These are phyloP conservation scores for Neofusicoccum laricinum DNA, from an alignment of 2,329 filamentous ascomycete genomes.

Conservation along the genomic window DNA sequence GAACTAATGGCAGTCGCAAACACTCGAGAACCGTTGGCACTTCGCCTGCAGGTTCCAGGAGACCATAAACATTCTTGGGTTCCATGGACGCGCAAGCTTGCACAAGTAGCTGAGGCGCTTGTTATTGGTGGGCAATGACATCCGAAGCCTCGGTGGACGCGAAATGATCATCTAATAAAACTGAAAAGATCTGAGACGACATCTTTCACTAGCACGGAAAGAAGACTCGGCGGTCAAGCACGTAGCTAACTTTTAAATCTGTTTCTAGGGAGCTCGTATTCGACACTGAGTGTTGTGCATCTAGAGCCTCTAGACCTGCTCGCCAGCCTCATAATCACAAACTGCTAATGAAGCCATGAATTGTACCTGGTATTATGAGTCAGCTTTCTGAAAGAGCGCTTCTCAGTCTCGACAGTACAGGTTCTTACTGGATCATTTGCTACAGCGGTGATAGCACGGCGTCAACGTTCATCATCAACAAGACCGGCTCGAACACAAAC, in stretches of 20 bases:
- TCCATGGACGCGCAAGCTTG: background rate
- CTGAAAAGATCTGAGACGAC: conserved; percentile 19
- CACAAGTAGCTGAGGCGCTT: background rate
- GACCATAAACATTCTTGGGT: background rate
- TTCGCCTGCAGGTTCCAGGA: background rate
- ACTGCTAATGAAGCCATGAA: background rate
- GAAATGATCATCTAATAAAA: conserved; percentile 12
- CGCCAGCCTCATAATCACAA: background rate
- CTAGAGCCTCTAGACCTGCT: background rate
- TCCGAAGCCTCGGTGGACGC: background rate
- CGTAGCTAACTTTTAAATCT: background rate
- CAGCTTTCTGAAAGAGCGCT: background rate
- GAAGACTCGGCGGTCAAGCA: background rate
- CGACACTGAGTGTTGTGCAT: background rate
- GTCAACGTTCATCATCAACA: background rate
- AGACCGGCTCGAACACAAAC: background rate
- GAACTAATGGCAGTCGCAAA: conserved; percentile 15
- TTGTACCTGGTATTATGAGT: background rate
- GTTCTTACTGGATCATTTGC: background rate
- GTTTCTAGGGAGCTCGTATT: background rate
- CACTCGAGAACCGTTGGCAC: conserved; percentile 2
- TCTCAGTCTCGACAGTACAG: conserved; percentile 4
- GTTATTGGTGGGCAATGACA: background rate
- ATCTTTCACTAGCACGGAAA: background rate
- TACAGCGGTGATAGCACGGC: background rate